Conservation (phyloP, 2,329 filamentous ascomycete genomes). For the Diaporthe vexans region DNA sequence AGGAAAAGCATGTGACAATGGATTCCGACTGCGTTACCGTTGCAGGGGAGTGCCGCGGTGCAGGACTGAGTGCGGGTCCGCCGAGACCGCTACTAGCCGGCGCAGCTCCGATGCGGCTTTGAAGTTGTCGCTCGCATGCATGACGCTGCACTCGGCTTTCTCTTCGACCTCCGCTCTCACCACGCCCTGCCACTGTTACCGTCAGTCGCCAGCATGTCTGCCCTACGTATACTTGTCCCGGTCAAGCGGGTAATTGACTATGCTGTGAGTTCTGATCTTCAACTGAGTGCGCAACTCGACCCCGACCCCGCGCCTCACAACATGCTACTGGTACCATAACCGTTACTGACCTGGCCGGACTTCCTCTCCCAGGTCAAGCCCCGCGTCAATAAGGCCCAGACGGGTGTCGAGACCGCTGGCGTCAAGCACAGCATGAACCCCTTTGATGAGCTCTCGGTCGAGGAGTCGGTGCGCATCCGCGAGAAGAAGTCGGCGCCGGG, state of each 20-base stretch:
- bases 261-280: constrained; percentile 71
- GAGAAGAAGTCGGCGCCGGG: constrained; percentile 81
- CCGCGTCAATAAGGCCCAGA: constrained; percentile 79
- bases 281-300: background rate
- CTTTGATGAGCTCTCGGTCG: constrained; percentile 97
- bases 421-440: constrained; percentile 99
- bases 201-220: constrained; percentile 64
- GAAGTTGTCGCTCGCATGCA: constrained; percentile 16
- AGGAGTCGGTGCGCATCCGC: constrained; percentile 94
- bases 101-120: constrained; percentile 35
- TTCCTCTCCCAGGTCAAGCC: constrained; percentile 70
- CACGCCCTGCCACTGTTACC: constrained; percentile 44
- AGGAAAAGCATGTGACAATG: constrained; percentile 30
- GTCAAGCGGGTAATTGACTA: constrained; percentile 90
- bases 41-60: background rate
- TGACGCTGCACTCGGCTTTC: constrained; percentile 16
- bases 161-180: constrained; percentile 40
- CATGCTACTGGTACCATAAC: background rate
- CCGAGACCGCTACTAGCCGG: constrained; percentile 54
- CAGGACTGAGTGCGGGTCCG: constrained; percentile 13
- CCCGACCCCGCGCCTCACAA: background rate
- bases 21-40: background rate
- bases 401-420: constrained; percentile 89
- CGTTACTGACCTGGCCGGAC: constrained; percentile 24
- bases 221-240: constrained; percentile 82